phyloP scores from a whole-genome alignment of 139 green algal genomes.

The Chlorella sp. region DNA sequence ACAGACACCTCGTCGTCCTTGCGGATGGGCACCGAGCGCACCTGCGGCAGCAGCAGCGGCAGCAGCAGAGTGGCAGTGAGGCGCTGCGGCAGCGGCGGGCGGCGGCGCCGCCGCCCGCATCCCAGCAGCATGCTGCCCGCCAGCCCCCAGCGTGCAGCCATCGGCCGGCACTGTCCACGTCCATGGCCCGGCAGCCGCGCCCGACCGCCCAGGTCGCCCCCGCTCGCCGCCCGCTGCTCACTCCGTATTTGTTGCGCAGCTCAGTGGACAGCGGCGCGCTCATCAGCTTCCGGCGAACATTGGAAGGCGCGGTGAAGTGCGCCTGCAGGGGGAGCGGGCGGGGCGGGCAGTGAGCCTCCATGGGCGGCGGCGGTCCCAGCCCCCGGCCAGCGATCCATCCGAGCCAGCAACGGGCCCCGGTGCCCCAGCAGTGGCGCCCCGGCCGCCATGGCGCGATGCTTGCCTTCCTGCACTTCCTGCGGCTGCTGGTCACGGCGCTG shows the following conservation, averaged over 20 bases:
- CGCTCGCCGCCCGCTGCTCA: conserved; percentile 40
- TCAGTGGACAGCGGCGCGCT: conserved; percentile 91
- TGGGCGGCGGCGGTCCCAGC: background rate
- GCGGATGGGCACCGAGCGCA: conserved; percentile 92
- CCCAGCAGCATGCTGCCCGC: too few relatives aligned
- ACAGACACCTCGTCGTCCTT: conserved; percentile 99
- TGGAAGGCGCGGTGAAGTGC: conserved; percentile 97
- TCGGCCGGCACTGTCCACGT: too few relatives aligned
- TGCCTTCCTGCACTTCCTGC: conserved; percentile 97
- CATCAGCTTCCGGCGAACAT: conserved; percentile 94
- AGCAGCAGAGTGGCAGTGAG: background rate
- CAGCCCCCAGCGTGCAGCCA: too few relatives aligned
- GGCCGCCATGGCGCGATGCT: background rate
- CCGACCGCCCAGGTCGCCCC: background rate
- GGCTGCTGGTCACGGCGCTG: conserved; percentile 74
- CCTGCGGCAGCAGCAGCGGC: conserved; percentile 59
- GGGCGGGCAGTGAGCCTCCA: background rate
- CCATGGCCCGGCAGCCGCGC: too few relatives aligned
- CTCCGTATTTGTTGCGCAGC: conserved; percentile 90
- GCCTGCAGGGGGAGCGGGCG: conserved; percentile 65
- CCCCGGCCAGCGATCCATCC: background rate
- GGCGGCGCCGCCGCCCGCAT: too few relatives aligned
- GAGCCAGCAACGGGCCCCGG: too few relatives aligned
- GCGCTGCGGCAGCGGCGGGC: background rate
- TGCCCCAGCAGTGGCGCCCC: background rate